Base-by-base conservation (phyloP, 78 protist genomes). In the Andalucia godoyi region DNA sequence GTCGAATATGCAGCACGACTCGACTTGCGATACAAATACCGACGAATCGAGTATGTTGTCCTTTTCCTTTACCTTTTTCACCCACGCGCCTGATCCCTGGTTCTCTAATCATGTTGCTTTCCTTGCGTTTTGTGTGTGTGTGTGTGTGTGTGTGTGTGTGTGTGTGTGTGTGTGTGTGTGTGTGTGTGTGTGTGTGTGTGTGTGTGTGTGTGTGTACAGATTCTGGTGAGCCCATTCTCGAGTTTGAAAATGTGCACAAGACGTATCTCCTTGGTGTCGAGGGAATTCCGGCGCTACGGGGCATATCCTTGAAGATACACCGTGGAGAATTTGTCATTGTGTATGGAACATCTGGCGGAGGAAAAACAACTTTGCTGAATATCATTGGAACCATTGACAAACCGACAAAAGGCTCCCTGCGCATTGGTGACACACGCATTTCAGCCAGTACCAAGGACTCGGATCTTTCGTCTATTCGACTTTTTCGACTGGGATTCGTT, bases 211-310 rank as follows among this genome's bases (percentile, higher is more conserved):
- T 53, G 57, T 53, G 23, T 53, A 25, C 15, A 53, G 12, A 15
- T 25, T 45, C 17, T 45, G 49, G 49, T n/a, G n/a, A n/a, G n/a
- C n/a, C n/a, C 49, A 58, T 92, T 25, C 43, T 92, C 23, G 37
- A 23, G 5, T 42, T 87, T 45, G 75, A 89, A 27, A 92, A 92
- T 65, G 51, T 90, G 2, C 97, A 92, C 55, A 92, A 92, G 66
- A 92, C 97, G 21, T 92, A 92, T 64, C 65, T 92, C 34, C 57
- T 90, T n/a, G 97, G 97, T 29, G 57, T 86, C 8, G 97, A 92
- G 58, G 97, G 97, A 39, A 95, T 92, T 7, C 90, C 97, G 18
- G 97, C 97, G 9, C 66, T 92, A n/a, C 41, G 93, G 71, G 97
- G 97, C 32, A 93, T 92, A 2, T 27, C 79, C 27, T 45, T 86